phyloP scores from a whole-genome alignment of 768 basidiomycete genomes.

The Fistulinella prunicolor region DNA sequence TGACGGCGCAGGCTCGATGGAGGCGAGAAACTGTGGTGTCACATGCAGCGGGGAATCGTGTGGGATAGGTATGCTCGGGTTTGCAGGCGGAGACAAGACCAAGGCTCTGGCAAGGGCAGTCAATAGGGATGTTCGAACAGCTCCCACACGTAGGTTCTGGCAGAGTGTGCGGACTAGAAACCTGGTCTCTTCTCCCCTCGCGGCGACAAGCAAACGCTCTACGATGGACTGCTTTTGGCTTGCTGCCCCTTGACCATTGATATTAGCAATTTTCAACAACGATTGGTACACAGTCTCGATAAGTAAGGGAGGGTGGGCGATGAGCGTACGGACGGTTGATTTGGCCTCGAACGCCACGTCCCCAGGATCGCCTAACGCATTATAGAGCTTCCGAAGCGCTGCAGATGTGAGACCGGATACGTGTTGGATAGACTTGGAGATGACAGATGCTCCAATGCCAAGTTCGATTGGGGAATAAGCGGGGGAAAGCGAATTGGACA shows the following conservation, averaged over 20 bases:
- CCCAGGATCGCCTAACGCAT: slow-evolving; percentile 76
- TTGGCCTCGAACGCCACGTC: slow-evolving; percentile 88
- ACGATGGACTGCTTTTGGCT: slow-evolving; percentile 76
- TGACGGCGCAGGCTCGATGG: slow-evolving; percentile 13
- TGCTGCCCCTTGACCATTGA: slow-evolving; percentile 73
- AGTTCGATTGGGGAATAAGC: slow-evolving; percentile 71
- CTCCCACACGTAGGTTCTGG: slow-evolving; percentile 81
- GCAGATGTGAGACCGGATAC: slow-evolving; percentile 62
- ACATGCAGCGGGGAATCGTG: slow-evolving; percentile 30
- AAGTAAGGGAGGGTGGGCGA: slow-evolving; percentile 66
- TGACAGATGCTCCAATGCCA: slow-evolving; percentile 63
- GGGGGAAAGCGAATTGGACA: slow-evolving; percentile 78
- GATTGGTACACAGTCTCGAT: slow-evolving; percentile 65
- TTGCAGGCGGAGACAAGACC: slow-evolving; percentile 51
- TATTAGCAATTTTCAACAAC: slow-evolving; percentile 60
- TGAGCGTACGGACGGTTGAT: slow-evolving; percentile 66
- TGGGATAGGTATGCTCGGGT: slow-evolving; percentile 16
- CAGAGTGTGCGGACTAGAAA: slow-evolving; percentile 75
- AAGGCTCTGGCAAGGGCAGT: slow-evolving; percentile 78
- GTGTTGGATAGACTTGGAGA: slow-evolving; percentile 68
- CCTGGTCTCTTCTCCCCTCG: slow-evolving; percentile 84
- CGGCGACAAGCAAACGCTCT: slow-evolving; percentile 77
- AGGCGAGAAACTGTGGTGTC: slow-evolving; percentile 18
- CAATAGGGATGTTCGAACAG: slow-evolving; percentile 79
- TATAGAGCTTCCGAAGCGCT: slow-evolving; percentile 64